Percentiles rank a stretch among this genome's conserved stretches.
Conservation (phyloP, 1,284 basidiomycete species). For the Irpex rosettiformis region DNA sequence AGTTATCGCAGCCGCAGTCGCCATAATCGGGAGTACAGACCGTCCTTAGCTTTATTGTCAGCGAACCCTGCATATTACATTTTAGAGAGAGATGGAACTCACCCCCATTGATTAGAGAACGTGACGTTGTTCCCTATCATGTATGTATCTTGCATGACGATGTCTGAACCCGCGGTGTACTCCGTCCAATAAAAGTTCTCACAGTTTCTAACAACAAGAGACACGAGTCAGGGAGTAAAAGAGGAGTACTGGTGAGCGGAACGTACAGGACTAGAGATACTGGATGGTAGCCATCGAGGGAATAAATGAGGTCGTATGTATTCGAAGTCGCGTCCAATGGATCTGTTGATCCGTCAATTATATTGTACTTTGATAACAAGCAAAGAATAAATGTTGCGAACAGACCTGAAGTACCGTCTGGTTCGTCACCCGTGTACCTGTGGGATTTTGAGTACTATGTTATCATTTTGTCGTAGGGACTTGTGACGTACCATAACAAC, state of each 20-base stretch:
- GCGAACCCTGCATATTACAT: neutral
- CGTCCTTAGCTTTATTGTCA: constrained; percentile 27
- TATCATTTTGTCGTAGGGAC: neutral
- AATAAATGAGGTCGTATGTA: constrained; percentile 62
- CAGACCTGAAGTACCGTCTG: constrained; percentile 46
- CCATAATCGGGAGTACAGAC: constrained; percentile 60
- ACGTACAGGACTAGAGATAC: constrained; percentile 59
- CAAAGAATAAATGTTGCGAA: neutral
- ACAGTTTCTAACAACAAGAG: constrained; percentile 45
- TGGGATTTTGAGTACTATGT: neutral
- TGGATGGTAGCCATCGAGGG: constrained; percentile 71
- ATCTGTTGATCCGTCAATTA: constrained; percentile 38
- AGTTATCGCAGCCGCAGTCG: constrained; percentile 66
- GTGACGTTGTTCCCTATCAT: constrained; percentile 69
- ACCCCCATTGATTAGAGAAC: constrained; percentile 48
- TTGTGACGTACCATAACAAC: constrained; percentile 47
- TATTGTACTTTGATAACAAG: neutral
- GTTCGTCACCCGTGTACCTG: constrained; percentile 69
- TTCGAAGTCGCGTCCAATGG: constrained; percentile 56
- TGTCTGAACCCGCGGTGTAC: constrained; percentile 58
- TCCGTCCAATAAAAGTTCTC: constrained; percentile 61
- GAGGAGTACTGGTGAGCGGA: too few relatives aligned
- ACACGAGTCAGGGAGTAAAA: too few relatives aligned
- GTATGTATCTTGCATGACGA: constrained; percentile 55
- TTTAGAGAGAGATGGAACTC: constrained; percentile 1